A percentile compares a stretch with the other conserved stretches of the same genome.
These are phyloP conservation scores for Wallacemonas sp. DNA, from an alignment of 208 protist genomes.

Conservation along the genomic window DNA sequence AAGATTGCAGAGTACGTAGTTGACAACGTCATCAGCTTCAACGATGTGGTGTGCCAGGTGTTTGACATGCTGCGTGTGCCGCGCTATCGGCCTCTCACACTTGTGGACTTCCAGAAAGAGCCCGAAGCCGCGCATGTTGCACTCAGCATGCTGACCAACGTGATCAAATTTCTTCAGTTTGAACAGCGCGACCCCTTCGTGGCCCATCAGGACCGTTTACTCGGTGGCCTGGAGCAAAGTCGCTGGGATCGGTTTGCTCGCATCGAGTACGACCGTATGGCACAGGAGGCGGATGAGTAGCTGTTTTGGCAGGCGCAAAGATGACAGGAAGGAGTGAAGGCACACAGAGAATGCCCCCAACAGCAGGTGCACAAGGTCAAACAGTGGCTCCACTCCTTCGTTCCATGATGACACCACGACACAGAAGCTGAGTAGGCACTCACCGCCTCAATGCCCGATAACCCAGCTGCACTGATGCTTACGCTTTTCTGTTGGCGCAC, in stretches of 20 bases:
- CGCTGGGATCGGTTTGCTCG: conserved; percentile 93
- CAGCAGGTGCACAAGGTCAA: too few species aligned
- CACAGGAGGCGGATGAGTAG: conserved; percentile 67
- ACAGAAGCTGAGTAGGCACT: too few species aligned
- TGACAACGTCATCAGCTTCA: conserved; percentile 76
- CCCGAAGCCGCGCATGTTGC: conserved; percentile 73
- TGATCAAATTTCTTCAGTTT: conserved; percentile 92
- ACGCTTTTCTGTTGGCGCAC: too few species aligned
- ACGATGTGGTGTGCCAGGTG: conserved; percentile 93
- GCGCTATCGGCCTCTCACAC: conserved; percentile 47
- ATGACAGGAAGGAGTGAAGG: conserved; percentile 9
- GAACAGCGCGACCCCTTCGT: conserved; percentile 92
- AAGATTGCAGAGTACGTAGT: conserved; percentile 67
- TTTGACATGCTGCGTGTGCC: conserved; percentile 90
- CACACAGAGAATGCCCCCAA: not conserved
- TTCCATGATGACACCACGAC: too few species aligned
- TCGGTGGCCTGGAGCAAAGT: conserved; percentile 65
- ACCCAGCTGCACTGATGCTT: too few species aligned
- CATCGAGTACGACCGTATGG: conserved; percentile 92
- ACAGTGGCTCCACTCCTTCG: too few species aligned
- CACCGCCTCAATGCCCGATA: too few species aligned
- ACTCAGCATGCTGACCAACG: conserved; percentile 94
- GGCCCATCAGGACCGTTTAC: conserved; percentile 64
- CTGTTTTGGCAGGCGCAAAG: conserved; percentile 4
- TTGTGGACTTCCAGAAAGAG: conserved; percentile 87